Conservation (phyloP, 768 basidiomycete species). For the Leucocoprinus sp. region DNA sequence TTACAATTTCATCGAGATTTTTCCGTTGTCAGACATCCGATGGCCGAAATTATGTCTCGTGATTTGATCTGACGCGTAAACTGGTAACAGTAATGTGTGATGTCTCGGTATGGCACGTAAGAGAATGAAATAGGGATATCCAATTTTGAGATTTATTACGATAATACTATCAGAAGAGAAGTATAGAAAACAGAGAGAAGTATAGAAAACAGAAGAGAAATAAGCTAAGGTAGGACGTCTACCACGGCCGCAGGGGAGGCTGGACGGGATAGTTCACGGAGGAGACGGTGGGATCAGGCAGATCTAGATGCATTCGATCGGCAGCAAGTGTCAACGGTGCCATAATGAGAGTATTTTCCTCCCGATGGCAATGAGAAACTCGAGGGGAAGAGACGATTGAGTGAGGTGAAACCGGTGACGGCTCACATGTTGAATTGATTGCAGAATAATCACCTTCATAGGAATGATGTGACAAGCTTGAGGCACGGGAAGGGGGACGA, state of each 20-base stretch:
- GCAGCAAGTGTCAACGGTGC: conserved; percentile 8
- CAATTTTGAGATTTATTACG: too few relatives aligned
- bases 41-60: too few relatives aligned
- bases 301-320: conserved; percentile 8
- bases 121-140: too few relatives aligned
- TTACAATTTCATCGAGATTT: too few relatives aligned
- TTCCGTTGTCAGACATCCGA: too few relatives aligned
- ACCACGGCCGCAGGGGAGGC: conserved; percentile 9
- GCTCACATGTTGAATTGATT: conserved; percentile 39
- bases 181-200: too few relatives aligned
- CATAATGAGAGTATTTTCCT: conserved; percentile 3
- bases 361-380: conserved; percentile 4
- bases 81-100: too few relatives aligned
- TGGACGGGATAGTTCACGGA: conserved; percentile 2
- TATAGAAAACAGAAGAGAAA: not conserved
- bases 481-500: conserved; percentile 6
- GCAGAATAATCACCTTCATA: conserved; percentile 25
- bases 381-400: conserved; percentile 26
- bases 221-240: not conserved
- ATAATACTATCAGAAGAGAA: too few relatives aligned
- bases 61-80: too few relatives aligned
- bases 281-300: not conserved
- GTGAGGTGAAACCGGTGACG: conserved; percentile 48
- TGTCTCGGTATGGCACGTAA: too few relatives aligned
- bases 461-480: conserved; percentile 18